phyloP scores from a whole-genome alignment of 192 early-diverging fungal genomes.

The Linnemannia schmuckeri region DNA sequence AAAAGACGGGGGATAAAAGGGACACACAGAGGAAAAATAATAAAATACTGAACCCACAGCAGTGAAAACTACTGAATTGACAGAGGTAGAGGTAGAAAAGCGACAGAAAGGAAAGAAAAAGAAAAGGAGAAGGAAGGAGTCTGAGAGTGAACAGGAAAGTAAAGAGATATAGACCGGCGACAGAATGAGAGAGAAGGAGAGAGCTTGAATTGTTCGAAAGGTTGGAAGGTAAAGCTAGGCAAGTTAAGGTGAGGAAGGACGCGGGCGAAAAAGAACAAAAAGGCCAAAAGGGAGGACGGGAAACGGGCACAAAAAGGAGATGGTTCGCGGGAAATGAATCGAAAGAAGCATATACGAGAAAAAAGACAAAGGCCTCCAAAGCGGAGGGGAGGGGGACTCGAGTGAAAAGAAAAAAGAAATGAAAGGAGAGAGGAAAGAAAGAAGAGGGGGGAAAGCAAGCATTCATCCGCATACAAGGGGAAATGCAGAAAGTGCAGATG shows the following conservation, averaged over 20 bases:
- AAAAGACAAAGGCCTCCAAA: background rate
- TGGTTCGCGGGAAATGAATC: slow-evolving; percentile 1
- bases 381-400: background rate
- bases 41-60: background rate
- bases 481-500: background rate
- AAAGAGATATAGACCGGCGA: background rate
- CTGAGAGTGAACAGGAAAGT: background rate
- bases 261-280: background rate
- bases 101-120: background rate
- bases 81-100: background rate
- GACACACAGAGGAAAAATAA: background rate
- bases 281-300: background rate
- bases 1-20: background rate
- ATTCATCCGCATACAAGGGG: background rate
- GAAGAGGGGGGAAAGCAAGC: background rate
- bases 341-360: slow-evolving; percentile 8
- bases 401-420: background rate
- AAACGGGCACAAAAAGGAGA: slow-evolving; percentile 2
- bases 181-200: background rate
- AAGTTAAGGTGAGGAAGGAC: background rate
- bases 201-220: background rate
- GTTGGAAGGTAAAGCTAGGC: background rate
- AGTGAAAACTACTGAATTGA: background rate
- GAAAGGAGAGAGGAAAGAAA: slow-evolving; percentile 10
- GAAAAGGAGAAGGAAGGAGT: background rate